A percentile compares a stretch with the other conserved stretches of the same genome.
phyloP scores from a whole-genome alignment of 2,329 filamentous ascomycete genomes.

The Nigrograna mackinnonii region DNA sequence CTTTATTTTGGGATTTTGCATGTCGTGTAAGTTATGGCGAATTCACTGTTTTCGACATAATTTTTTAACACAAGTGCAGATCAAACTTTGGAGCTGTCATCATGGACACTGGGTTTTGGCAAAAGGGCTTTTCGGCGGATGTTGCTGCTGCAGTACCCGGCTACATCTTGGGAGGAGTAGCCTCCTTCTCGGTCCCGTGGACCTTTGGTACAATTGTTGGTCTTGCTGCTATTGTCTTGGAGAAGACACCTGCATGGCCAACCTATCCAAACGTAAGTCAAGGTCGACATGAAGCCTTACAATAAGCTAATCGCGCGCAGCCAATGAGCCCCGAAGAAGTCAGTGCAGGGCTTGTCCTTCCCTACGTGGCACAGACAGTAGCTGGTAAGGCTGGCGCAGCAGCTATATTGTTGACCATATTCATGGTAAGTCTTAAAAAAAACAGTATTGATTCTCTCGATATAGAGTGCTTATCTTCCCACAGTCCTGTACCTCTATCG shows the following conservation, averaged over 20 bases:
- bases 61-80: no score
- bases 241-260: conserved; percentile 44
- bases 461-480: no score
- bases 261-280: conserved; percentile 39
- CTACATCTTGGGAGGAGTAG: conserved; percentile 47
- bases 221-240: conserved; percentile 48
- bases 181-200: conserved; percentile 51
- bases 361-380: conserved; percentile 33
- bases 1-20: neutral
- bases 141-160: conserved; percentile 85
- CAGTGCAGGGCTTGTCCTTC: conserved; percentile 22
- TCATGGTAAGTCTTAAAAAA: conserved; percentile 52
- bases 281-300: neutral
- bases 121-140: conserved; percentile 86
- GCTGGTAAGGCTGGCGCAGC: conserved; percentile 34
- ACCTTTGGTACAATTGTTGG: conserved; percentile 43
- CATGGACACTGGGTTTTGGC: conserved; percentile 71
- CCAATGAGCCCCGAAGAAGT: no score
- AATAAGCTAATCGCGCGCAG: neutral
- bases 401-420: conserved; percentile 43
- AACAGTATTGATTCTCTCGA: conserved; percentile 49
- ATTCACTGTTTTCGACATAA: no score
- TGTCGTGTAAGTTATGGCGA: conserved; percentile 1
- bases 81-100: no score
- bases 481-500: no score